Evolutionary conservation across 306 rosid genomes (phyloP).

Genomic region (Corylus heterophylla): DNA sequence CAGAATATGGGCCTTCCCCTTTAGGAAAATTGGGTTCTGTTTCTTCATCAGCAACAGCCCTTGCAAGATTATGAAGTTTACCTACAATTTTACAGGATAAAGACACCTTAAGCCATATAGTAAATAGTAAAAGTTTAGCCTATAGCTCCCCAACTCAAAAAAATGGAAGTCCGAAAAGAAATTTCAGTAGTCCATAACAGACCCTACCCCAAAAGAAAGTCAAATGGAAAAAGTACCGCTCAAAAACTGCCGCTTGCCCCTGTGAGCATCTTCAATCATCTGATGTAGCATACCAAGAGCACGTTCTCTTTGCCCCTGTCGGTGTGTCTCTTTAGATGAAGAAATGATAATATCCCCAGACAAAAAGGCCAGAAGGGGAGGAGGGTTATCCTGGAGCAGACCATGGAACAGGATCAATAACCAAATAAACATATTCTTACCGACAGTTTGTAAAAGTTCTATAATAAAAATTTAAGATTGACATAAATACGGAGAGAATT

Average conservation of each 20-base stretch:
- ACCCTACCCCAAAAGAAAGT: conserved; percentile 12
- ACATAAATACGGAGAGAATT: background rate
- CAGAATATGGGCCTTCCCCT: conserved; percentile 72
- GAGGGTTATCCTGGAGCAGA: conserved; percentile 69
- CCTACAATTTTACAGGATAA: conserved; percentile 50
- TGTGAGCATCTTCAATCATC: conserved; percentile 97
- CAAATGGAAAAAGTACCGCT: conserved; percentile 59
- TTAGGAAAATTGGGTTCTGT: conserved; percentile 58
- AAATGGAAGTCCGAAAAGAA: background rate
- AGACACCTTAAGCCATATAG: conserved; percentile 27
- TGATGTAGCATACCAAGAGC: conserved; percentile 92
- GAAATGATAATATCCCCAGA: conserved; percentile 66
- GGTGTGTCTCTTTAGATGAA: conserved; percentile 64
- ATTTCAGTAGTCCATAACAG: background rate
- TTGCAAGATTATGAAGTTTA: conserved; percentile 96
- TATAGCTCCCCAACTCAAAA: conserved; percentile 9
- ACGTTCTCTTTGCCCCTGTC: conserved; percentile 92
- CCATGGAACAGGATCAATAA: conserved; percentile 33
- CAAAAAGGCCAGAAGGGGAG: conserved; percentile 67
- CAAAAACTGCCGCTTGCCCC: conserved; percentile 88
- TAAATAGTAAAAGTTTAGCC: conserved; percentile 10
- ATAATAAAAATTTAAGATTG: background rate
- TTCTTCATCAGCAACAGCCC: conserved; percentile 98
- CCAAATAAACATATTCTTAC: conserved; percentile 9
- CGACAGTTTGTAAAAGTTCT: background rate